phyloP scores from a whole-genome alignment of 2,329 filamentous ascomycete species.

The Stenocarpella maydis region DNA sequence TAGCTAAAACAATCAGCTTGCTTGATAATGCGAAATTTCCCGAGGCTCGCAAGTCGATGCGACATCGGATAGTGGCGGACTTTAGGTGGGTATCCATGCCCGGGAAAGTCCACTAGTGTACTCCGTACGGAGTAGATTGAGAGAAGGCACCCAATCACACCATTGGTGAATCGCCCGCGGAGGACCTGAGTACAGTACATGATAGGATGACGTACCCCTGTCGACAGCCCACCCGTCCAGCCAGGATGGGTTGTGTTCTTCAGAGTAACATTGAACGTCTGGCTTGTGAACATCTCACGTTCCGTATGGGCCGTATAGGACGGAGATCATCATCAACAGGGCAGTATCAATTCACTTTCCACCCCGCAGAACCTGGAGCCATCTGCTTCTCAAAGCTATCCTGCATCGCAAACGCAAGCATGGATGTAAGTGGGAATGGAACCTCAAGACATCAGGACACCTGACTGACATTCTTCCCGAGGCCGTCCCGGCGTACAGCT shows the following conservation, averaged over 20 bases:
- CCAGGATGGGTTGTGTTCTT: not conserved
- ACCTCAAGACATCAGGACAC: not conserved
- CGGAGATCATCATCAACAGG: not conserved
- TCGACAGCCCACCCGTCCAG: not conserved
- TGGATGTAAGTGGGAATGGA: constrained; percentile 31
- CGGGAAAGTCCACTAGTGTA: not conserved
- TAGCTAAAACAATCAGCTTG: constrained; percentile 9
- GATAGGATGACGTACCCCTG: constrained; percentile 19
- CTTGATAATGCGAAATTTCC: constrained; percentile 34
- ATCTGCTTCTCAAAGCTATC: not conserved
- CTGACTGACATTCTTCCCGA: constrained; percentile 39
- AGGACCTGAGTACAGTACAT: not conserved
- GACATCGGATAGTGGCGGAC: constrained; percentile 32
- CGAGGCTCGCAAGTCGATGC: constrained; percentile 31
- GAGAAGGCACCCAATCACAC: not conserved
- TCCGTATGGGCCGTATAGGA: not conserved
- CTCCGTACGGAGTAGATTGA: too few species aligned
- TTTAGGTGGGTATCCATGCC: constrained; percentile 27
- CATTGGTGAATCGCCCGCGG: constrained; percentile 1
- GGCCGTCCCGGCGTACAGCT: constrained; percentile 60
- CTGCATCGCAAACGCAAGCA: not conserved
- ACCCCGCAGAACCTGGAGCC: not conserved
- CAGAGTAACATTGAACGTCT: not conserved
- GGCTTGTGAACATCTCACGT: not conserved
- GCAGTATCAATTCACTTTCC: not conserved